Conservation (phyloP, 306 rosid genomes). For the Chamaecrista fasciculata region DNA sequence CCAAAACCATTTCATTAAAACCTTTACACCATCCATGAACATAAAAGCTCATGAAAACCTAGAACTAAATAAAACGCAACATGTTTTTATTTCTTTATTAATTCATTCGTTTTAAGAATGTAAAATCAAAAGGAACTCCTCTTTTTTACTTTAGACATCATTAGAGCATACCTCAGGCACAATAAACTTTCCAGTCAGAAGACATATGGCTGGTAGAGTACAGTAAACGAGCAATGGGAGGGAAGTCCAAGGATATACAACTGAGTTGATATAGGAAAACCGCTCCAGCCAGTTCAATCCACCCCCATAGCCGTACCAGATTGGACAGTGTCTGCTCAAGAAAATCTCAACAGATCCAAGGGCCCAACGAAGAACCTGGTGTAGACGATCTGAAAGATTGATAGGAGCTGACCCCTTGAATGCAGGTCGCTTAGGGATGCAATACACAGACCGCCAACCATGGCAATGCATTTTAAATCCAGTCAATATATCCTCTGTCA, state of each 20-base stretch:
- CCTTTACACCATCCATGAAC: background rate
- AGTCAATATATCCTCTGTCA: constrained; percentile 82
- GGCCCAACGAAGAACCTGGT: constrained; percentile 88
- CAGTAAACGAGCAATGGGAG: constrained; percentile 71
- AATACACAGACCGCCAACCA: constrained; percentile 85
- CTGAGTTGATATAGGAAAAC: constrained; percentile 71
- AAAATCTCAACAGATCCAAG: constrained; percentile 79
- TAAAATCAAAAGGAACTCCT: background rate
- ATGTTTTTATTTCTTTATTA: background rate
- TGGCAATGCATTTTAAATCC: constrained; percentile 94
- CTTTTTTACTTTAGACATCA: background rate
- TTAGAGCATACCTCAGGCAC: constrained; percentile 64
- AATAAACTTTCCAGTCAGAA: constrained; percentile 71
- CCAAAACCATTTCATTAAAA: background rate
- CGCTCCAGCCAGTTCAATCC: constrained; percentile 69
- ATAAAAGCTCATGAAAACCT: background rate
- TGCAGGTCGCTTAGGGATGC: constrained; percentile 69
- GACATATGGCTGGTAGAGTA: constrained; percentile 74
- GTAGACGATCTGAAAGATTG: constrained; percentile 70
- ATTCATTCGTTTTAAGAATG: background rate
- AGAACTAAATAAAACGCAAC: background rate
- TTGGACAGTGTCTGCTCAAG: constrained; percentile 73
- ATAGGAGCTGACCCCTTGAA: constrained; percentile 88
- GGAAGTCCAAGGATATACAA: constrained; percentile 73
- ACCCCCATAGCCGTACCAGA: constrained; percentile 78